Base-by-base conservation (phyloP, 179 eudicot genomes). In the Camellia oleifera region DNA sequence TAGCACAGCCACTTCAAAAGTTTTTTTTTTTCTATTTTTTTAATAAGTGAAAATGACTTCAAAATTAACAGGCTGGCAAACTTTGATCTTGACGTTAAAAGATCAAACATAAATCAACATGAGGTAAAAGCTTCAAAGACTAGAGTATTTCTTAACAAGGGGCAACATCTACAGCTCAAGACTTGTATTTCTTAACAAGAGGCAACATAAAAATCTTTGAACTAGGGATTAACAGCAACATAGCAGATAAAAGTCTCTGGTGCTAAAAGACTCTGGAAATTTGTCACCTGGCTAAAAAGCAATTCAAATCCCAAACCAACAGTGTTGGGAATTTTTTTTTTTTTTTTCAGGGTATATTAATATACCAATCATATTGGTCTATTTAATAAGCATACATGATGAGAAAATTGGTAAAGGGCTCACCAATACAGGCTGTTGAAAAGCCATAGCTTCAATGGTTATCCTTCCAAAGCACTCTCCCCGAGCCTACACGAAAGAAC, bases 401-500 rank as follows among this genome's bases (percentile, higher is more conserved):
- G 8, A n/a, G 10, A 26, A 70, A 58, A 14, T 65, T 14, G 20
- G 62, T 46, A 20, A 56, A 69, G 78, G 57, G 9, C 77, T 86
- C 84, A 92, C 98, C 89, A 92, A 81, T 46, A 92, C 98, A 78
- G 97, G 98, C 56, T 92, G 87, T 89, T 91, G 94, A 82, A 94
- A 94, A 40, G 97, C 98, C 98, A 94, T 94, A 46, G 98, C 98
- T 88, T 94, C 98, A 53, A 94, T 94, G 69, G 97, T 94, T 78
- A 94, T 94, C 89, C 98, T 90, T 77, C 98, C 97, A 84, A 92
- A 94, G 86, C 98, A 94, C 70, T 94, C 98, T 72, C 98, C 98
- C 62, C 98, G 94, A 3, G 89, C 93, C 98, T 94, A 75, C 61
- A 67, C n/a, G 42, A 8, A 65, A 53, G 57, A 74, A 5, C 67